Evolutionary conservation across 2,329 filamentous ascomycete species (phyloP).

Genomic region (Ophiocordyceps camponoti-rufipedis): DNA sequence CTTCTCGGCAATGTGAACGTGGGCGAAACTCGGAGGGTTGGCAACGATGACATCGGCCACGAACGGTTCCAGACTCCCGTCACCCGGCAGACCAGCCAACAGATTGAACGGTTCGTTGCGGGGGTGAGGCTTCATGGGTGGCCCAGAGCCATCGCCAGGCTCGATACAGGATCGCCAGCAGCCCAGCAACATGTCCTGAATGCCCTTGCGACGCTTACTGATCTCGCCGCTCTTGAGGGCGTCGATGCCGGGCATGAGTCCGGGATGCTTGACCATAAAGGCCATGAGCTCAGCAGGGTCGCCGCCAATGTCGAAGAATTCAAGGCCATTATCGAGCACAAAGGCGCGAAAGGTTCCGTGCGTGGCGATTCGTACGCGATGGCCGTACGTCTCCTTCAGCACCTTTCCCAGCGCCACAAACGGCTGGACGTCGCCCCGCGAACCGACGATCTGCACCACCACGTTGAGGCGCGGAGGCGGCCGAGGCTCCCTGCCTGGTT

Average conservation of each 20-base stretch:
- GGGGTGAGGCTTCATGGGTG: slow-evolving; percentile 25
- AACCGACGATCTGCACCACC: slow-evolving; percentile 59
- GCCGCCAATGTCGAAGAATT: slow-evolving; percentile 63
- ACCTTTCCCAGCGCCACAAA: slow-evolving; percentile 53
- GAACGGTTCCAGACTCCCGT: slow-evolving; percentile 40
- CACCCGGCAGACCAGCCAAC: slow-evolving; percentile 16
- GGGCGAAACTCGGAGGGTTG: slow-evolving; percentile 61
- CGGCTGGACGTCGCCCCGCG: slow-evolving; percentile 58
- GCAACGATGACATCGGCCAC: slow-evolving; percentile 70
- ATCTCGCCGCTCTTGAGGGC: slow-evolving; percentile 62
- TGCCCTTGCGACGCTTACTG: slow-evolving; percentile 52
- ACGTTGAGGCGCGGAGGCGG: slow-evolving; percentile 45
- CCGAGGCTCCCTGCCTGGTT: slow-evolving; percentile 35
- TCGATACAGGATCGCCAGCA: slow-evolving; percentile 80
- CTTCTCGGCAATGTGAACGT: slow-evolving; percentile 59
- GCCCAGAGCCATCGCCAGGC: slow-evolving; percentile 46
- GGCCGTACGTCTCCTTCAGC: slow-evolving; percentile 45
- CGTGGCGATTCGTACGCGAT: slow-evolving; percentile 57
- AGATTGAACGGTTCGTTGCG: slow-evolving; percentile 27
- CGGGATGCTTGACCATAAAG: slow-evolving; percentile 83
- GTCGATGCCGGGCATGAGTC: slow-evolving; percentile 67
- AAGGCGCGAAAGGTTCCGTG: slow-evolving; percentile 51
- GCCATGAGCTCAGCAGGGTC: slow-evolving; percentile 64
- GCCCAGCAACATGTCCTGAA: slow-evolving; percentile 63
- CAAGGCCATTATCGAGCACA: slow-evolving; percentile 50